Evolutionary conservation across 768 basidiomycete species (phyloP).

Genomic region (Podaxis sp.): DNA sequence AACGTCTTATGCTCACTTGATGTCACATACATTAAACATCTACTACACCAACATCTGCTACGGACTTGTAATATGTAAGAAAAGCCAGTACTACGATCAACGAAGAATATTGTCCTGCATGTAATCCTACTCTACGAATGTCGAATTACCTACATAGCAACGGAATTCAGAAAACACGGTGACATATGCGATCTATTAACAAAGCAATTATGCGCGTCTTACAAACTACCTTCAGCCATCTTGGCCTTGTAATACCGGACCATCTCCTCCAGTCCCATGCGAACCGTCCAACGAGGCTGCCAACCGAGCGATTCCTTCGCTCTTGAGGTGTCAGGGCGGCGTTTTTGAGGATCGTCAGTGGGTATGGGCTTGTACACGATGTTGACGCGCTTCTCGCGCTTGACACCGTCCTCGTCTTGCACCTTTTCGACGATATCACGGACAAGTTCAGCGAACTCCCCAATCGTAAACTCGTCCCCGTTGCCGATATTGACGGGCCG

Average conservation of each 20-base stretch:
- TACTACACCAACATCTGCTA: constrained; percentile 1
- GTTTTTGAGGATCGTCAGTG: constrained; percentile 90
- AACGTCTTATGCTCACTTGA: neutral
- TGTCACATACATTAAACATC: neutral
- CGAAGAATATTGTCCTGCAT: neutral
- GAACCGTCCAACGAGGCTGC: constrained; percentile 92
- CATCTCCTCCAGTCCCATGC: constrained; percentile 95
- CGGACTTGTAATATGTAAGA: neutral
- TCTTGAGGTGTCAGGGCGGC: constrained; percentile 88
- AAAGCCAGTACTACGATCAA: neutral
- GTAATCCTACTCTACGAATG: neutral
- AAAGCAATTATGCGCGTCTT: constrained; percentile 15
- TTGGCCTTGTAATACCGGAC: constrained; percentile 89
- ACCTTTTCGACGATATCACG: constrained; percentile 92
- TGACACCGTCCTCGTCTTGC: constrained; percentile 73
- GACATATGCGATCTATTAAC: neutral
- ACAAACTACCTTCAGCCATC: constrained; percentile 81
- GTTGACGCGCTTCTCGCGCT: constrained; percentile 46
- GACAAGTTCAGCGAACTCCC: constrained; percentile 90
- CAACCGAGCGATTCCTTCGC: constrained; percentile 82
- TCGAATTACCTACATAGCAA: neutral
- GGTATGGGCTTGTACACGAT: constrained; percentile 82
- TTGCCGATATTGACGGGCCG: constrained; percentile 97
- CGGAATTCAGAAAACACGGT: neutral
- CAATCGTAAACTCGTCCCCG: constrained; percentile 92